phyloP scores from a whole-genome alignment of 140 eudicot genomes.

The Bidens hawaiensis region DNA sequence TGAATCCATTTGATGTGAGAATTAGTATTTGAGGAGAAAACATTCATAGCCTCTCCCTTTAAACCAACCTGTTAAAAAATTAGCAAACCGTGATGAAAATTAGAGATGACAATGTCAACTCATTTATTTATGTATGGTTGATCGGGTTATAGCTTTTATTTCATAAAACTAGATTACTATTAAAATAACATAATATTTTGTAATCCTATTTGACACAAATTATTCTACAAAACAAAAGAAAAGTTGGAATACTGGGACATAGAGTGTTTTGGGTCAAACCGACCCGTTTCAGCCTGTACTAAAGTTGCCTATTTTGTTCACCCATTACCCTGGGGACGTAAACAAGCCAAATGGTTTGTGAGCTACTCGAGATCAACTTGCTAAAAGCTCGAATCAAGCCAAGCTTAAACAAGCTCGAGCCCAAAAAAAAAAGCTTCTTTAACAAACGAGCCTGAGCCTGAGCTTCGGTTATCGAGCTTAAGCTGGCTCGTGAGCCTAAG shows the following conservation, averaged over 20 bases:
- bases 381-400: no score
- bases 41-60: slow-evolving; percentile 87
- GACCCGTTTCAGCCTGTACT: not conserved
- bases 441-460: no score
- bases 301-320: not conserved
- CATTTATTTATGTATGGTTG: not conserved
- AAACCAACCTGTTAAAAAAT: slow-evolving; percentile 63
- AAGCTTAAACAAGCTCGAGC: no score
- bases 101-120: not conserved
- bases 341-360: no score
- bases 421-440: no score
- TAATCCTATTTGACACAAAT: not conserved
- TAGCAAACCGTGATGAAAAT: slow-evolving; percentile 15
- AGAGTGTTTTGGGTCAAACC: not conserved
- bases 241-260: not conserved
- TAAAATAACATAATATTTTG: not conserved
- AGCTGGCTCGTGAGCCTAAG: no score
- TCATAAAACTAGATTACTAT: not conserved
- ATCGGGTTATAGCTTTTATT: not conserved
- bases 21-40: slow-evolving; percentile 25
- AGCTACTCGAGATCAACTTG: no score
- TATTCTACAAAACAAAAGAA: not conserved
- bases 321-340: no score
- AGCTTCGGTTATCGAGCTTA: no score
- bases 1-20: slow-evolving; percentile 47